These are phyloP conservation scores for Aspergillus brunneoviolaceus DNA, from an alignment of 2,329 filamentous ascomycete genomes.

Conservation along the genomic window DNA sequence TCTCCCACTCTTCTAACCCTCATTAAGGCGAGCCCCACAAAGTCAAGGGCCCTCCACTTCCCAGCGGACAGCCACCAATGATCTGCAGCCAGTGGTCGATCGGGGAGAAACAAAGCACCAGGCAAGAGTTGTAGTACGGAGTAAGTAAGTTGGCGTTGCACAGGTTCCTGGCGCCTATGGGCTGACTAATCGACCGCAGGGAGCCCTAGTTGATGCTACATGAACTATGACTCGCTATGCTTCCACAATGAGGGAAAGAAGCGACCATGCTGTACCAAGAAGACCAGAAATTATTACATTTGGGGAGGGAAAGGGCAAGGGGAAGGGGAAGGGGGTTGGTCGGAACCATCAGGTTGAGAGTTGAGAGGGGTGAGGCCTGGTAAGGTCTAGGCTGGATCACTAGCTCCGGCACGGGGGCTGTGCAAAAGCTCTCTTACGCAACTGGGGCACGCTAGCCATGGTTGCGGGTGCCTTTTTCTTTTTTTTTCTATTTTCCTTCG, in stretches of 20 bases:
- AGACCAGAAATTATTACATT: too few species aligned
- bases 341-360: too few species aligned
- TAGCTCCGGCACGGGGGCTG: conserved; percentile 29
- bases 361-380: not conserved
- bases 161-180: conserved; percentile 16
- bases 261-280: not conserved
- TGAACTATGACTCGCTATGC: not conserved
- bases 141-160: conserved; percentile 1
- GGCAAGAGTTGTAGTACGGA: not conserved
- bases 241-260: not conserved
- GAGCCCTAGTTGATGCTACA: not conserved
- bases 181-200: conserved; percentile 11
- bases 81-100: conserved; percentile 21
- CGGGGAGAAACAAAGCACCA: conserved; percentile 15
- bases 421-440: conserved; percentile 29
- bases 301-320: too few species aligned
- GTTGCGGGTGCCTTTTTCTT: not conserved
- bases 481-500: too few species aligned
- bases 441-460: conserved; percentile 17
- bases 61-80: conserved; percentile 6
- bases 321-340: too few species aligned
- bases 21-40: conserved; percentile 18
- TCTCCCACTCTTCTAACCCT: not conserved
- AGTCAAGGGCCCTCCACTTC: conserved; percentile 2
- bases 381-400: conserved; percentile 19